Base-by-base conservation (phyloP, 2,329 filamentous ascomycete genomes). In the Pseudopyricularia javanii region DNA sequence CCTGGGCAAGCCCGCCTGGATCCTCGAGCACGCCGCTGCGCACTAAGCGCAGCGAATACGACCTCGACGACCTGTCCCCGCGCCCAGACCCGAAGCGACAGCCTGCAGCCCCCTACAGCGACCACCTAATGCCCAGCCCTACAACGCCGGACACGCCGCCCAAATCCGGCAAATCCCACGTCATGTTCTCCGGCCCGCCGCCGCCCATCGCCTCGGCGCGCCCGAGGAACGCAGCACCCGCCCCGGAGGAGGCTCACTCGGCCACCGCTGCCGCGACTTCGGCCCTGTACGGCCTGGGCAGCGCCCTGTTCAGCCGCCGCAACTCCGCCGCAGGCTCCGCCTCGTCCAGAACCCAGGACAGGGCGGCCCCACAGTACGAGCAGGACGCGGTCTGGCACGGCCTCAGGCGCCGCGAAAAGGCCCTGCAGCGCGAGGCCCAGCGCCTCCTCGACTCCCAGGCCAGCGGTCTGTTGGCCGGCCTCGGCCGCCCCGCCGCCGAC, bases 371-470 rank as follows among this genome's bases (percentile, higher is more conserved):
- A 7, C 52, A 56, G 9, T 61, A 63, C 34, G 64, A 66, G 20
- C 61, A 68, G 6, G 72, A 78, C 57, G 69, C 73, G 0, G 60
- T 68, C 37, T 79, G 75, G 75, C 66, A 71, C 12, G 68, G 64
- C 49, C 59, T 79, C 15, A 68, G 70, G 50, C 68, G 71, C 15
- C 70, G 71, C 32, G 72, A 79, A 58, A 68, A 65, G 15, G 67
- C 68, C 0, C 59, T 78, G 0, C 71, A 76, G 55, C 61, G 62
- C 4, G 72, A 78, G 0, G 66, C 77, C 2, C 75, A 79, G 56
- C 61, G 63, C 7, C 64, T 75, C 9, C 65, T 79, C 1, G 74
- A 79, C 54, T 65, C 71, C 20, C 75, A 79, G 57, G 73, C 74
- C 11, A 64, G 63, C 3, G 72, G 72, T 0, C 60, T 78, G 12